A percentile compares a stretch with the other conserved stretches of the same genome.
Conservation (phyloP, 78 protist genomes). For the Cavenderia fasciculata region DNA sequence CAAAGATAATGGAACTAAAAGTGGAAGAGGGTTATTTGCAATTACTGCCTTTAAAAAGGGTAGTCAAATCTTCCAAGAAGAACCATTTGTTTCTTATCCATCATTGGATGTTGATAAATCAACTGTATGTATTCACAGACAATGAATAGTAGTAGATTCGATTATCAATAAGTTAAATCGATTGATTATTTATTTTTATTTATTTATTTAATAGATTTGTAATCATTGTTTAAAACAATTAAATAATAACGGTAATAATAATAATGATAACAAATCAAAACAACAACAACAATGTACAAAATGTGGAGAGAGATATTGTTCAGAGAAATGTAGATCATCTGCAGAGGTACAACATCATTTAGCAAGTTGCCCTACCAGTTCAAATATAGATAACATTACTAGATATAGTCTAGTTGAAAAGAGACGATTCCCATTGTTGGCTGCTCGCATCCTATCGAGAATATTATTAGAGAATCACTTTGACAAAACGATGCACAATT, state of each 20-base stretch:
- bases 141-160: not conserved
- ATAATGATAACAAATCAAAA: not conserved
- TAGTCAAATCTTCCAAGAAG: not conserved
- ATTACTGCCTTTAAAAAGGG: not conserved
- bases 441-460: constrained; percentile 33
- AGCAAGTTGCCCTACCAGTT: constrained; percentile 6
- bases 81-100: constrained; percentile 49
- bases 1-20: not conserved
- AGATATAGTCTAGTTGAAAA: constrained; percentile 36
- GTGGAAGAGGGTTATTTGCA: constrained; percentile 38
- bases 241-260: not conserved
- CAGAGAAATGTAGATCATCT: constrained; percentile 14
- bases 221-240: constrained; percentile 16
- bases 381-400: not conserved
- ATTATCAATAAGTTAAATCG: not conserved
- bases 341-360: constrained; percentile 32
- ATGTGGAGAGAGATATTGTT: constrained; percentile 44
- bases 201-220: constrained; percentile 10
- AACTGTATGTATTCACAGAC: not conserved
- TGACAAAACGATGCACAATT: constrained; percentile 8
- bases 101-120: constrained; percentile 17
- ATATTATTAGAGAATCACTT: constrained; percentile 42
- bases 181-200: not conserved
- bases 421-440: constrained; percentile 64
- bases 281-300: not conserved